A percentile compares a stretch with the other conserved stretches of the same genome.
Evolutionary conservation across 2,329 filamentous ascomycete genomes (phyloP).

Genomic region (Alternaria gaisen): DNA sequence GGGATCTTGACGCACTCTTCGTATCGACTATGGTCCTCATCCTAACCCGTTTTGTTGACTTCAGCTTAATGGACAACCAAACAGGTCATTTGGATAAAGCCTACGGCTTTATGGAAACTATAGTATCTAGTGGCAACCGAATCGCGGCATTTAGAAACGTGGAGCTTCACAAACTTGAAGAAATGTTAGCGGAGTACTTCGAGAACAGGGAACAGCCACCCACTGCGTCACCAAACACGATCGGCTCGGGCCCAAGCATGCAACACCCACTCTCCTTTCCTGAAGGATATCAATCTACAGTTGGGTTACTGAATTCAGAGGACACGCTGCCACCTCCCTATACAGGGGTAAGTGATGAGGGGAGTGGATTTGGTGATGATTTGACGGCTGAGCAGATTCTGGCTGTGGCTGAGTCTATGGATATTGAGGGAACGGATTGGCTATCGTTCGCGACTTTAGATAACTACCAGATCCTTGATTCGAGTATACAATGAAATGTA

Average conservation of each 20-base stretch:
- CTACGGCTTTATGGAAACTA: constrained; percentile 58
- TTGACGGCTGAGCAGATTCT: constrained; percentile 59
- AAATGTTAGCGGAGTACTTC: constrained; percentile 49
- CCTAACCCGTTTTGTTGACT: constrained; percentile 45
- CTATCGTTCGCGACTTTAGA: constrained; percentile 58
- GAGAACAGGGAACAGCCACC: constrained; percentile 7
- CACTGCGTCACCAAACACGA: not conserved
- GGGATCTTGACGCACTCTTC: constrained; percentile 58
- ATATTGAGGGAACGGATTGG: constrained; percentile 56
- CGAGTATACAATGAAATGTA: constrained; percentile 4
- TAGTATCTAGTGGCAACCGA: constrained; percentile 57
- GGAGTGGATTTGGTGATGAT: constrained; percentile 47
- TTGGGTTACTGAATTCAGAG: not conserved
- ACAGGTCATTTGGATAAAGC: constrained; percentile 54
- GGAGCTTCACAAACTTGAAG: constrained; percentile 58
- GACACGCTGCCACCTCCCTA: constrained; percentile 25
- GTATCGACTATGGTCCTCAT: constrained; percentile 56
- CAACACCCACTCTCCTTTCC: not conserved
- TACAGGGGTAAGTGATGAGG: constrained; percentile 30
- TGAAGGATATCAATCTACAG: not conserved
- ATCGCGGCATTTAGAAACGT: constrained; percentile 57
- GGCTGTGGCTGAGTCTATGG: constrained; percentile 60
- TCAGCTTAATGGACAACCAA: constrained; percentile 48
- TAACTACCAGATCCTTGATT: constrained; percentile 42
- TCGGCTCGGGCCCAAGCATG: not conserved